Conservation (phyloP, 305 asterid genomes). For the Fraxinus platypoda region DNA sequence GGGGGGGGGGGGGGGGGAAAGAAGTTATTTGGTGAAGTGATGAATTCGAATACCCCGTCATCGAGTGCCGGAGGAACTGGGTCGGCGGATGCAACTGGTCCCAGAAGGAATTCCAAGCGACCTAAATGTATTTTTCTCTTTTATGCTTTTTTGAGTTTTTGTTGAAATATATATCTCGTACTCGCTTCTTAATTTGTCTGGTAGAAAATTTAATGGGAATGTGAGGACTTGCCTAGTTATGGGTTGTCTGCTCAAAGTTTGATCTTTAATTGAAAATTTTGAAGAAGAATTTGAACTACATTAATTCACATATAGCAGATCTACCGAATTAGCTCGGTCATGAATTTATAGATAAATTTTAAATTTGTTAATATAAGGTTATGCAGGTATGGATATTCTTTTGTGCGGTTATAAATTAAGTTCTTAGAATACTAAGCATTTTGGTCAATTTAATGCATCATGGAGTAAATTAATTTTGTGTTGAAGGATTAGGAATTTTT, state of each 20-base stretch:
- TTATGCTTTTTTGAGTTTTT: background rate
- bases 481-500: background rate
- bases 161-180: background rate
- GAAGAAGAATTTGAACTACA: background rate
- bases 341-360: background rate
- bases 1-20: too few species aligned
- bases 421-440: background rate
- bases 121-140: slow-evolving; percentile 64
- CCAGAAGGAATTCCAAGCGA: slow-evolving; percentile 82
- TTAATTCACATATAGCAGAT: background rate
- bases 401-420: background rate
- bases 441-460: background rate
- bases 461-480: background rate
- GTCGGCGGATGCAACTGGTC: slow-evolving; percentile 65
- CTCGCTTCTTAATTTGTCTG: background rate
- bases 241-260: background rate
- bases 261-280: background rate
- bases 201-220: background rate
- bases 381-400: background rate
- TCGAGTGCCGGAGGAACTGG: slow-evolving; percentile 73
- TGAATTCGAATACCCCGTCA: slow-evolving; percentile 60
- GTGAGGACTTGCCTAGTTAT: background rate
- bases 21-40: slow-evolving; percentile 23
- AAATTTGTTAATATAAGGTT: background rate
- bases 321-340: background rate